These are phyloP conservation scores for Diddensiella caesifluorescens DNA, from an alignment of 805 yeast species.

Conservation along the genomic window DNA sequence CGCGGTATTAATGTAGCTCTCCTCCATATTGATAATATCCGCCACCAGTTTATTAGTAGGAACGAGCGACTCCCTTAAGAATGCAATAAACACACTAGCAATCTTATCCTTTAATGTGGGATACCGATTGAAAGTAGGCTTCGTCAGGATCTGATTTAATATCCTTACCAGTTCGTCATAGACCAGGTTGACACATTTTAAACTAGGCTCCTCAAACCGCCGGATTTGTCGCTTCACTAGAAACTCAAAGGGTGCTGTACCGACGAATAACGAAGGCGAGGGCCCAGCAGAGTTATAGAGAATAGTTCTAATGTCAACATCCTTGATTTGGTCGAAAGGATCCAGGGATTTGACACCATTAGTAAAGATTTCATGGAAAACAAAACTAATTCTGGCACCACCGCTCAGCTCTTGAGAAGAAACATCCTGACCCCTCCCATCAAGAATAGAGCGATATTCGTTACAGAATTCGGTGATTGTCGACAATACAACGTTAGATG, in stretches of 20 bases:
- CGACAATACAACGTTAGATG: conserved; percentile 82
- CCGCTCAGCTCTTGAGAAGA: conserved; percentile 89
- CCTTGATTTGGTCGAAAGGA: conserved; percentile 94
- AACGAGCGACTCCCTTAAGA: conserved; percentile 66
- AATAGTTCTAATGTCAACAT: conserved; percentile 91
- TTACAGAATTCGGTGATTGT: conserved; percentile 92
- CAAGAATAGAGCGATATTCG: conserved; percentile 85
- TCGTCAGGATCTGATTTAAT: conserved; percentile 74
- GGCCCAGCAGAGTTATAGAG: conserved; percentile 97
- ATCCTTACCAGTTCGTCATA: conserved; percentile 94
- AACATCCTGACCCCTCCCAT: conserved; percentile 90
- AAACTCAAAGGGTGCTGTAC: conserved; percentile 95
- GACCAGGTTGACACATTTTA: conserved; percentile 83
- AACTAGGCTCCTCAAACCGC: conserved; percentile 89
- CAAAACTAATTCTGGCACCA: conserved; percentile 96
- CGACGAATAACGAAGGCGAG: conserved; percentile 92
- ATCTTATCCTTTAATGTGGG: conserved; percentile 90
- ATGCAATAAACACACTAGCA: conserved; percentile 72
- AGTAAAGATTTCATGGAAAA: conserved; percentile 93
- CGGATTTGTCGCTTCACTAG: conserved; percentile 86
- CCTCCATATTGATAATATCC: conserved; percentile 80
- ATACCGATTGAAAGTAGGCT: conserved; percentile 78
- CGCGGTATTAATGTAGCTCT: conserved; percentile 92
- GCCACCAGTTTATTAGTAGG: conserved; percentile 85
- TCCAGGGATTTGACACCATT: conserved; percentile 89